phyloP scores from a whole-genome alignment of 169 alveolate genomes.

The Eimeria necatrix region DNA sequence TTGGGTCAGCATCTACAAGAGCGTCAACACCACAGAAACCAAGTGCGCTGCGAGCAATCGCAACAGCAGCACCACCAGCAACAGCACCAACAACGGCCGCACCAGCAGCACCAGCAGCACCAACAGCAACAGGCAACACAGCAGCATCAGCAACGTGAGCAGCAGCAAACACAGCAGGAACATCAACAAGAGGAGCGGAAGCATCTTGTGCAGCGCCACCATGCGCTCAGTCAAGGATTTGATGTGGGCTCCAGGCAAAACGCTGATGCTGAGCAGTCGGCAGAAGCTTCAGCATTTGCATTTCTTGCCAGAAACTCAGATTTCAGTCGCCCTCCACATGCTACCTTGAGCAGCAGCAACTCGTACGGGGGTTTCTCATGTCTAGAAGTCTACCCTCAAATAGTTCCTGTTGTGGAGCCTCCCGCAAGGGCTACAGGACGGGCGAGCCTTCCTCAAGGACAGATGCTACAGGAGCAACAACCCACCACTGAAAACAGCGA shows the following conservation, averaged over 20 bases:
- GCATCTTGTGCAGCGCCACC: neutral
- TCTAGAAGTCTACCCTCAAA: too few species aligned
- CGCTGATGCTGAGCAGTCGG: neutral
- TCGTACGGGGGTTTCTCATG: too few species aligned
- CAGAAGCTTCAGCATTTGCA: neutral
- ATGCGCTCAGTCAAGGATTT: slow-evolving; percentile 3
- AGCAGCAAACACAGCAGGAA: neutral
- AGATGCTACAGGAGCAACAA: neutral
- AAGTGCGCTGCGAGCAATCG: neutral
- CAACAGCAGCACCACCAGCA: neutral
- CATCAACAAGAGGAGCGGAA: neutral
- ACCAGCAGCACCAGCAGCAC: neutral
- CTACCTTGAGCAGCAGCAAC: neutral
- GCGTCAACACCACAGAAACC: neutral
- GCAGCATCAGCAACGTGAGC: neutral
- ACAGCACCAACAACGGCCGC: neutral
- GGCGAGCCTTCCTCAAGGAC: too few species aligned
- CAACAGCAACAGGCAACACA: neutral
- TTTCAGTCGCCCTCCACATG: neutral
- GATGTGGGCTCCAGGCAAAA: neutral
- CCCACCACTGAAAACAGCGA: neutral
- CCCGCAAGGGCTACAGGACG: too few species aligned
- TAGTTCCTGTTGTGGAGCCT: too few species aligned
- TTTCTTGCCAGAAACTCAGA: neutral
- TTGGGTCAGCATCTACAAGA: neutral